phyloP scores from a whole-genome alignment of 2,329 filamentous ascomycete species.

The Tolypocladium tundrense region DNA sequence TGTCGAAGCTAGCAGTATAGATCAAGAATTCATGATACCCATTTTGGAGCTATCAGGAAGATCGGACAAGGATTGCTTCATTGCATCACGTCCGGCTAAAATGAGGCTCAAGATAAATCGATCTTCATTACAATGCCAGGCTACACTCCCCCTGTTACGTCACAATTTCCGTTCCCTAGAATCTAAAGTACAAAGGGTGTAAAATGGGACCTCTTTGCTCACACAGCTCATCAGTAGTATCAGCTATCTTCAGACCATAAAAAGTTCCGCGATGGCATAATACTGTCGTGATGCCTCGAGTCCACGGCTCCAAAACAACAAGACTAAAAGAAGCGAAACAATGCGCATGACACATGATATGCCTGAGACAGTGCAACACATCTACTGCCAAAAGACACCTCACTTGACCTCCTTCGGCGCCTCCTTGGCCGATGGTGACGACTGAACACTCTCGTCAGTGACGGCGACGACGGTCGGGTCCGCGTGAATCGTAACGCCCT shows the following conservation, averaged over 20 bases:
- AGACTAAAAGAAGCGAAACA: constrained; percentile 1
- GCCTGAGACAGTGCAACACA: constrained; percentile 5
- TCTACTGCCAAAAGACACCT: neutral
- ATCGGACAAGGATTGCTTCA: too few species aligned
- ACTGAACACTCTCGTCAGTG: constrained; percentile 31
- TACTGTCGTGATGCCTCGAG: constrained; percentile 12
- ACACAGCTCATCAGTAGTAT: constrained; percentile 20
- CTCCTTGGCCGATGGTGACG: constrained; percentile 36
- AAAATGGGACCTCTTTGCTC: constrained; percentile 17
- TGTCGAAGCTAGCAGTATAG: constrained; percentile 18
- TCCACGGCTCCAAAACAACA: constrained; percentile 9
- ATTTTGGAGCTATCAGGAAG: neutral
- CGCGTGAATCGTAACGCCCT: constrained; percentile 44
- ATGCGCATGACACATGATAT: constrained; percentile 1
- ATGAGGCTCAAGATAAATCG: constrained; percentile 4
- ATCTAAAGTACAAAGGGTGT: constrained; percentile 30
- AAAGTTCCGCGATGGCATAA: constrained; percentile 22
- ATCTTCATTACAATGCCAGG: constrained; percentile 11
- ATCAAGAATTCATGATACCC: constrained; percentile 12
- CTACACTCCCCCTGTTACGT: constrained; percentile 11
- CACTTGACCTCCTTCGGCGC: constrained; percentile 20
- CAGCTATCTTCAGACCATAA: constrained; percentile 24
- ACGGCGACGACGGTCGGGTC: constrained; percentile 33
- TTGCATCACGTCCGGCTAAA: neutral
- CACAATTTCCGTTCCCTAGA: constrained; percentile 16